Base-by-base conservation (phyloP, 345 rosid species). In the Firmiana major region DNA sequence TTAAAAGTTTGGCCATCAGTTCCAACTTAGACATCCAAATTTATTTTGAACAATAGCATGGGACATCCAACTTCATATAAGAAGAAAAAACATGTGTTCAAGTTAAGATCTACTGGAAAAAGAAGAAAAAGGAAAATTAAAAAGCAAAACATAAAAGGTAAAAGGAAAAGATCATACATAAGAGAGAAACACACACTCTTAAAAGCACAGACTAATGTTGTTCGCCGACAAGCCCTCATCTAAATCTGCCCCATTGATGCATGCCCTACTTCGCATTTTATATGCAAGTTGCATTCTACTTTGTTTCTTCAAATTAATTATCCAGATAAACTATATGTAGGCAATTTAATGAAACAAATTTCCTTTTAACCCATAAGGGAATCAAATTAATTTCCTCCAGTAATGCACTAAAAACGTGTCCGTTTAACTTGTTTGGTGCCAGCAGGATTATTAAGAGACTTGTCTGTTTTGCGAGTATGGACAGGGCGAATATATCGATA, bases 401-500 rank as follows among this genome's bases (percentile, higher is more conserved):
- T 55, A 57, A 40, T 55, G 63, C 7, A 13, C 28, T 11, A 6
- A 12, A 71, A 54, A 55, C 64, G 34, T 8, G 15, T 73, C 49
- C 21, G 15, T 38, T 54, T 73, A n/a, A 12, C 49, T 55, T 73
- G 34, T 55, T 73, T 21, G 8, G 54, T 19, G 28, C 24, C 46
- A 71, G 62, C 45, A 49, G 45, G 62, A 31, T 51, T 40, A 51
- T 31, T 71, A 71, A 51, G 11, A 31, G 26, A 71, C 11, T 51
- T 71, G 31, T 9, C 74, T 34, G 45, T 71, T 49, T 73, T 82
- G 63, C 79, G 69, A 70, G 36, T 75, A 75, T 31, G 22, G 59
- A 55, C 73, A 64, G 6, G 6, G 36, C 57, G 43, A 40, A 63
- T 63, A 69, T 49, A 77, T 53, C 6, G 46, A 51, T 49, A 51